Evolutionary conservation across 495 filamentous ascomycete species (phyloP), one percentile per base, ranked within the genome.

Genomic region (Penicillium roqueforti): DNA sequence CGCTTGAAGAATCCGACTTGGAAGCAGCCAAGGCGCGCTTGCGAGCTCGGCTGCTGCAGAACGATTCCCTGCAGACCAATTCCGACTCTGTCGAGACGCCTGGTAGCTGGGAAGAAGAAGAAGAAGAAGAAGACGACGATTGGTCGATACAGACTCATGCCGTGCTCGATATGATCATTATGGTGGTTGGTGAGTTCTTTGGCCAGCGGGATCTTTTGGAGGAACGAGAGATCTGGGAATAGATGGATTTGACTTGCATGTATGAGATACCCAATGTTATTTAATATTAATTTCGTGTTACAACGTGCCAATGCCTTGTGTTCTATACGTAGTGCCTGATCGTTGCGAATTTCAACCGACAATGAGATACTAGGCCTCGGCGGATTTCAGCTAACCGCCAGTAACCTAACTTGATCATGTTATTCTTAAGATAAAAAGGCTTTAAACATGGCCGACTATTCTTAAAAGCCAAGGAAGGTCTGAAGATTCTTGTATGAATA

Each of bases 121-220:
- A 40, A 23, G 19, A 23, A 3, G 47, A 51, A 13, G 13, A 29
- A 13, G 40, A 58, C 9, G 67, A 61, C 32, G 14, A 53, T 58
- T 61, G 39, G 36, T 36, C 31, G 13, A 63, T 61, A 34, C 72
- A 72, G 49, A 69, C 59, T 32, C 67, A 71, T 47, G 70, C 71
- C 20, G 86, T 87, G 50, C 76, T 96, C 6, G 92, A 96, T 66
- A 96, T 96, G 88, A 88, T 96, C 53, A 77, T 98, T 48, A 92
- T 88, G 0, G 77, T 98, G 25, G 86, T 87, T 36, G 93, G 91
- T 58, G 91, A 96, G 70, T 83, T 87, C 60, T 98, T 87, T 68
- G 91, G 93, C 3, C 93, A 98, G 73, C 77, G 85, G 51, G 93
- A 98, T 69, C 71, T 98, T 31, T 72, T 97, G 43, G 82, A 84